Percentiles rank a stretch among this genome's conserved stretches.
Conservation (phyloP, 257 asterid genomes). For the Przewalskia tangutica region DNA sequence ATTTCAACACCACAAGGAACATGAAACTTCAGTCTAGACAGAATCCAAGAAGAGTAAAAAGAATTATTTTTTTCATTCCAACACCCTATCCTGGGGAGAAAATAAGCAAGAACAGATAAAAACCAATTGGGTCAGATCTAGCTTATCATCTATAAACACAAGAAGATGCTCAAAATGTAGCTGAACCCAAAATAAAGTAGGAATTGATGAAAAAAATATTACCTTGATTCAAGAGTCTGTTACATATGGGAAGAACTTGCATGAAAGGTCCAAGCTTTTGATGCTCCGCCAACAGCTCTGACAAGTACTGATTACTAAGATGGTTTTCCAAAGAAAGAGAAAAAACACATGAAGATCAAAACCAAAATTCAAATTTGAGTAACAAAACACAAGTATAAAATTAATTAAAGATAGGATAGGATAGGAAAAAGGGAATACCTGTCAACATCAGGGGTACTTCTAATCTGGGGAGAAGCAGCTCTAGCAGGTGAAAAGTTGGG, state of each 20-base stretch:
- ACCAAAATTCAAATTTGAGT: background rate
- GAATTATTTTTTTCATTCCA: background rate
- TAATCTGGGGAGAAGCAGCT: slow-evolving; percentile 80
- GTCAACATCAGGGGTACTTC: slow-evolving; percentile 61
- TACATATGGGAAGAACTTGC: slow-evolving; percentile 90
- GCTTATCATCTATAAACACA: background rate
- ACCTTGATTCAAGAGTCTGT: slow-evolving; percentile 93
- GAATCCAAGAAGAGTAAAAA: background rate
- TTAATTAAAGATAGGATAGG: too few relatives aligned
- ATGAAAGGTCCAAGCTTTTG: slow-evolving; percentile 93
- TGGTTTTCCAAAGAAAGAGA: background rate
- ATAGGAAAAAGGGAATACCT: slow-evolving; percentile 24
- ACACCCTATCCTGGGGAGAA: background rate
- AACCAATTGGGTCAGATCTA: background rate
- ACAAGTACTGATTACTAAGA: slow-evolving; percentile 67
- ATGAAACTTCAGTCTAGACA: background rate
- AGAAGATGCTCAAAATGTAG: background rate
- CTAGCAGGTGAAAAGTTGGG: slow-evolving; percentile 85
- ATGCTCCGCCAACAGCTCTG: slow-evolving; percentile 92
- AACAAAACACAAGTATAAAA: background rate
- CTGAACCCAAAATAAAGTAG: background rate
- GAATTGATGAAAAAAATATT: background rate
- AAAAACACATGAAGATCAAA: slow-evolving; percentile 2
- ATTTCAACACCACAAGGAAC: background rate
- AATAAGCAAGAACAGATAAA: background rate